phyloP scores from a whole-genome alignment of 176 grass and related monocot genomes.

The Avena atlantica region DNA sequence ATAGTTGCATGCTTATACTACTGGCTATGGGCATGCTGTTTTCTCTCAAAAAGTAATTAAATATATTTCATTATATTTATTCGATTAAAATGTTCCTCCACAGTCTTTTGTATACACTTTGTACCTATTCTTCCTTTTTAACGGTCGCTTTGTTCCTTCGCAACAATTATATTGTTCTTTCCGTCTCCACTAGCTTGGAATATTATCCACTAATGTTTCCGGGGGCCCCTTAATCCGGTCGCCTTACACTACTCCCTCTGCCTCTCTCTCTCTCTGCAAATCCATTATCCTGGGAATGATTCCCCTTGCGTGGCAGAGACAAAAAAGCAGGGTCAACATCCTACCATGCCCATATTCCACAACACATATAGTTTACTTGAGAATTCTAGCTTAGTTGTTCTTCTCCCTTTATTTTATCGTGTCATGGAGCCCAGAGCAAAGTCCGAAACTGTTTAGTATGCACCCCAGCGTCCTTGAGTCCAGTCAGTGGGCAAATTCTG shows the following conservation, averaged over 20 bases:
- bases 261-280: not conserved
- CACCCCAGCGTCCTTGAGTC: not conserved
- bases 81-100: no score
- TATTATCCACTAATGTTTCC: not conserved
- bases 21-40: not conserved
- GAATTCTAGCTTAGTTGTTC: not conserved
- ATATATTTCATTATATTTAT: no score
- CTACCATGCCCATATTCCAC: not conserved
- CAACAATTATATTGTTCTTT: not conserved
- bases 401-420: not conserved
- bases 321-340: not conserved
- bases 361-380: not conserved
- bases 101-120: not conserved
- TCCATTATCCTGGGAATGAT: not conserved
- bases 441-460: not conserved
- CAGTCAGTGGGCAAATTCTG: not conserved
- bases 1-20: not conserved
- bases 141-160: not conserved
- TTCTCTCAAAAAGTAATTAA: not conserved
- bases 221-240: not conserved
- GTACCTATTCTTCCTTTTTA: not conserved
- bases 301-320: constrained; percentile 9
- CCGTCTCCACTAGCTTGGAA: not conserved
- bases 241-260: not conserved
- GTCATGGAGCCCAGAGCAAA: not conserved